Percentiles rank a stretch among this genome's conserved stretches.
phyloP scores from a whole-genome alignment of 257 asterid genomes.

The Capsicum rhomboideum region DNA sequence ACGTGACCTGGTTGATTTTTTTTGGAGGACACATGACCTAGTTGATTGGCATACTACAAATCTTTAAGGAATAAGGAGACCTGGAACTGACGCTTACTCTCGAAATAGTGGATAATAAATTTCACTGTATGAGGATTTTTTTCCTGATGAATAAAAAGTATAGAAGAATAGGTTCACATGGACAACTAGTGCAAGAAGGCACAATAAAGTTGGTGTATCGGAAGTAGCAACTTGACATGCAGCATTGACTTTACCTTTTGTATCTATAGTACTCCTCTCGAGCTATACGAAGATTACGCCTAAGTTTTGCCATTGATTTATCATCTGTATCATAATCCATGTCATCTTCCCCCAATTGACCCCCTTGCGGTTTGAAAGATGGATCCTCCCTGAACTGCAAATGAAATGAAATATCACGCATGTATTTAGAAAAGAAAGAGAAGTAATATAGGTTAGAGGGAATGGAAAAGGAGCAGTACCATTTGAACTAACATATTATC shows the following conservation, averaged over 20 bases:
- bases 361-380: slow-evolving; percentile 99
- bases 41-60: not conserved
- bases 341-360: slow-evolving; percentile 91
- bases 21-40: not conserved
- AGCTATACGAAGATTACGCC: slow-evolving; percentile 90
- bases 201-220: not conserved
- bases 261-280: slow-evolving; percentile 93
- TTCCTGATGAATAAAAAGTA: not conserved
- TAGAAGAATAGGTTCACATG: not conserved
- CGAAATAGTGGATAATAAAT: not conserved
- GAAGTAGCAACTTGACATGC: not conserved
- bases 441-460: slow-evolving; percentile 10
- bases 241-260: slow-evolving; percentile 53
- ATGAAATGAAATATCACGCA: slow-evolving; percentile 2
- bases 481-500: slow-evolving; percentile 87
- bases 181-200: slow-evolving; percentile 1
- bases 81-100: not conserved
- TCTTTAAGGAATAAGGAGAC: not conserved
- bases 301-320: slow-evolving; percentile 96
- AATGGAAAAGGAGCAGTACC: slow-evolving; percentile 42
- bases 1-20: not conserved
- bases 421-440: slow-evolving; percentile 5
- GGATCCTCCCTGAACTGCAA: slow-evolving; percentile 83
- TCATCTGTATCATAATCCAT: slow-evolving; percentile 99
- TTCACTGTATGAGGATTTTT: not conserved